Evolutionary conservation across 2,329 filamentous ascomycete genomes (phyloP).

Genomic region (Zalaria sp.): DNA sequence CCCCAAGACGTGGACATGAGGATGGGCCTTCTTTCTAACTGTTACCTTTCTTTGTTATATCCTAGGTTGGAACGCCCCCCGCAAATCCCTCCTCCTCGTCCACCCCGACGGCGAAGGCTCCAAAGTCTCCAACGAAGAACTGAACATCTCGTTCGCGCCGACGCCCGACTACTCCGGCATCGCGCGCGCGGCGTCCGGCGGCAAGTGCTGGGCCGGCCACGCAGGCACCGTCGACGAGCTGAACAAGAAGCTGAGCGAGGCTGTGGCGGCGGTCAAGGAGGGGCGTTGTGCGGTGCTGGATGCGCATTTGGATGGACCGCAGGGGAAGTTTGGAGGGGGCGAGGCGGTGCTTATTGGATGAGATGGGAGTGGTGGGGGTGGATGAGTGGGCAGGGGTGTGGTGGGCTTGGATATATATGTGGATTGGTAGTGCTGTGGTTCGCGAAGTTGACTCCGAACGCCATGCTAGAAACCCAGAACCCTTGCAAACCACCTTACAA

Average conservation of each 20-base stretch:
- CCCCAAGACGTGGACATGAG: neutral
- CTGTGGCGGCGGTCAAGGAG: slow-evolving; percentile 42
- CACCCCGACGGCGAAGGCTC: slow-evolving; percentile 50
- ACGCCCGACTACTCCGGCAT: slow-evolving; percentile 55
- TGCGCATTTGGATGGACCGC: slow-evolving; percentile 41
- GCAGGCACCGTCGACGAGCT: slow-evolving; percentile 44
- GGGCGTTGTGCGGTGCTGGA: slow-evolving; percentile 50
- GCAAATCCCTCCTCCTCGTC: slow-evolving; percentile 46
- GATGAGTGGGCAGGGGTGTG: too few species aligned
- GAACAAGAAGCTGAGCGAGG: slow-evolving; percentile 38
- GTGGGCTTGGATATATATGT: too few species aligned
- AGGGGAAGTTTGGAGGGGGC: slow-evolving; percentile 36
- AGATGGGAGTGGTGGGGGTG: neutral
- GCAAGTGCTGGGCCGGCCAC: slow-evolving; percentile 45
- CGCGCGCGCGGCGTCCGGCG: slow-evolving; percentile 50
- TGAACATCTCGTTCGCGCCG: slow-evolving; percentile 53
- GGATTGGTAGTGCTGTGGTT: too few species aligned
- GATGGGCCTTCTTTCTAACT: neutral
- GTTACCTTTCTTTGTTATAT: neutral
- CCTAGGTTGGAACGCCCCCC: slow-evolving; percentile 51
- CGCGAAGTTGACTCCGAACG: neutral
- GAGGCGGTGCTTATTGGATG: slow-evolving; percentile 14
- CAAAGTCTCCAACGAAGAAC: slow-evolving; percentile 46
- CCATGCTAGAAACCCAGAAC: neutral
- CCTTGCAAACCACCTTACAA: neutral